Evolutionary conservation across 352 stramenopile species (phyloP).

Genomic region (Phytophthora hibernalis): DNA sequence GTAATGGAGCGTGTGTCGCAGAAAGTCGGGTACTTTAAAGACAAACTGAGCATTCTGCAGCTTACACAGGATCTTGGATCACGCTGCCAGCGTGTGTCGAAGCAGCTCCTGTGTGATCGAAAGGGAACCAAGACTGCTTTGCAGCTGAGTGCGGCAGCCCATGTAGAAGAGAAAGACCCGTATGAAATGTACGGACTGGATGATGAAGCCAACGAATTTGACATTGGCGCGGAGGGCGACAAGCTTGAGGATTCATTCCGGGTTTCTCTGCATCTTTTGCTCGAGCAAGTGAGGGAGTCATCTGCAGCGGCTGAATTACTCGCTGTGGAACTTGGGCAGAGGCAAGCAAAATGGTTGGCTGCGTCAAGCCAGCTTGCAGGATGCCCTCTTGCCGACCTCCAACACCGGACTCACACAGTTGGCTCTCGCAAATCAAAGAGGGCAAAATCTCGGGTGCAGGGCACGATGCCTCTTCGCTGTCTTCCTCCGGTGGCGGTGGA

Average conservation of each 20-base stretch:
- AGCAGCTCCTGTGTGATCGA: constrained; percentile 40
- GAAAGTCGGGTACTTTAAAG: constrained; percentile 52
- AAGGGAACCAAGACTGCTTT: constrained; percentile 26
- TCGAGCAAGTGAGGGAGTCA: constrained; percentile 40
- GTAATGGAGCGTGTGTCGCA: constrained; percentile 61
- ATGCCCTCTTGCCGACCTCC: constrained; percentile 59
- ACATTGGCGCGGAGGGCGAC: constrained; percentile 31
- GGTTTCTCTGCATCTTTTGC: constrained; percentile 28
- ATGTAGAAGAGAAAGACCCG: constrained; percentile 18
- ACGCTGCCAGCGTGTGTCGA: constrained; percentile 44
- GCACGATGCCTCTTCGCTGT: constrained; percentile 49
- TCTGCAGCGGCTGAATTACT: constrained; percentile 36
- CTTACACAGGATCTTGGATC: constrained; percentile 57
- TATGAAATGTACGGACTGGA: constrained; percentile 31
- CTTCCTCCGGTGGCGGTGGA: constrained; percentile 18
- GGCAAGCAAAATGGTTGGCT: constrained; percentile 73
- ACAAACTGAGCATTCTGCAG: constrained; percentile 65
- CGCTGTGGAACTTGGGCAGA: constrained; percentile 35
- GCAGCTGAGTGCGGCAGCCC: constrained; percentile 4
- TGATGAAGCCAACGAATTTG: constrained; percentile 26
- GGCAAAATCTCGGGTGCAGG: constrained; percentile 82
- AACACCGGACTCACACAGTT: constrained; percentile 74
- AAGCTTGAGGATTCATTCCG: constrained; percentile 39
- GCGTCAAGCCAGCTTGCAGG: constrained; percentile 73
- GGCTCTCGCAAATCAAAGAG: constrained; percentile 76